These are phyloP conservation scores for Diaporthe nobilis DNA, from an alignment of 2,329 filamentous ascomycete genomes.

Conservation along the genomic window DNA sequence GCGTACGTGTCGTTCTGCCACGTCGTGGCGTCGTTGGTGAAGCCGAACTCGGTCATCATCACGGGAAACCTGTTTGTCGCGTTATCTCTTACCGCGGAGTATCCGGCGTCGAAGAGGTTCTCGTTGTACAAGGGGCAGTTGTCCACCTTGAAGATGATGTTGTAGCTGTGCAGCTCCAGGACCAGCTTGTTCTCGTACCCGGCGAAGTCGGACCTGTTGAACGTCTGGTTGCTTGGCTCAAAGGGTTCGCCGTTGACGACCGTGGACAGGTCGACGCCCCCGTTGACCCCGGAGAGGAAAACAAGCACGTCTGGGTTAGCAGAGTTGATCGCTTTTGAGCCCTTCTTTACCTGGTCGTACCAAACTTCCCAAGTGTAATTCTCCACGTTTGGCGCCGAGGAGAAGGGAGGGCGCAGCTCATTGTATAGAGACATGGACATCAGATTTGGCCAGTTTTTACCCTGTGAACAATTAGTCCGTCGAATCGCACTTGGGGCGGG, in stretches of 20 bases:
- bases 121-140: conserved; percentile 62
- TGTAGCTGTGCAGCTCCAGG: conserved; percentile 74
- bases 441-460: conserved; percentile 62
- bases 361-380: conserved; percentile 71
- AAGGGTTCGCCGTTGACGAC: conserved; percentile 64
- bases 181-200: conserved; percentile 69
- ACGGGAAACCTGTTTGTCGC: conserved; percentile 51
- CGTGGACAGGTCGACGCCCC: conserved; percentile 67
- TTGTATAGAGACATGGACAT: conserved; percentile 68
- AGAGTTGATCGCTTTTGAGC: conserved; percentile 63
- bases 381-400: conserved; percentile 46
- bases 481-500: conserved; percentile 42
- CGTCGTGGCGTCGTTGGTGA: conserved; percentile 32
- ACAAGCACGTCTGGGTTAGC: conserved; percentile 68
- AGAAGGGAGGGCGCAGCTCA: conserved; percentile 61
- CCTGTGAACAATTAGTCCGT: conserved; percentile 49
- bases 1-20: conserved; percentile 35
- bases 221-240: conserved; percentile 60
- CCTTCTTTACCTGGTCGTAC: conserved; percentile 65
- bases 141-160: conserved; percentile 57
- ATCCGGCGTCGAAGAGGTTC: conserved; percentile 65
- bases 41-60: conserved; percentile 43
- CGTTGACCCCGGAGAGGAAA: conserved; percentile 71
- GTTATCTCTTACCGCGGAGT: conserved; percentile 59
- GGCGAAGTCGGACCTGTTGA: conserved; percentile 61